Evolutionary conservation across 805 yeast genomes (phyloP), one percentile per base, ranked within the genome.

Genomic region (Alloascoidea hylecoeti): DNA sequence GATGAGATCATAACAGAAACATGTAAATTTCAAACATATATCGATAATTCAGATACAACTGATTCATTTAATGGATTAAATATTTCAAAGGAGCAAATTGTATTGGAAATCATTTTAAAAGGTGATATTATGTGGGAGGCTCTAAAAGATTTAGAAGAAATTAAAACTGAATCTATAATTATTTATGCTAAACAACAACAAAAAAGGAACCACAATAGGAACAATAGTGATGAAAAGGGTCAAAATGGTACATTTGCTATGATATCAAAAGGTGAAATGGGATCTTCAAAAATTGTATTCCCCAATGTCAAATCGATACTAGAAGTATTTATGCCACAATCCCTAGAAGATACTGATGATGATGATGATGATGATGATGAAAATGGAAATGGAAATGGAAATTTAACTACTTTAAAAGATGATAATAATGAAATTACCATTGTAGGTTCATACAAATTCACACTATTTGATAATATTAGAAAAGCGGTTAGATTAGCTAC

Each of bases 191-290:
- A 61, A 12, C 51, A 57, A 4, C 46, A 44, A 4, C 40, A 47
- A 16, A 45, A 39, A 15, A 38, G 41, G 1, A 41, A 42, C 14
- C 53, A 53, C 9, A 18, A 51, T 49, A n/a, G n/a, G 18, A 49
- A 57, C 2, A 53, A 47, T 32, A 45, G 55, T 2, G 53, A 59
- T 33, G 64, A 65, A 3, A 49, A 53, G 3, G 33, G 37, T 15
- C 39, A 18, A 5, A 46, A 53, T 3, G 61, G 66, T 27, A 65
- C 61, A 44, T 53, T 78, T 35, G 61, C 67, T 17, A 66, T 85
- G 38, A 68, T 80, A 3, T 78, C 92, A 0, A 67, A 65, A 32
- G 82, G 89, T 6, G 80, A 76, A n/a, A 64, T 82, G 35, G 95
- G 94, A 0, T 62, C 66, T 38, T 75, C 83, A 32, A 76, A 78